Percentiles rank a stretch among this genome's conserved stretches.
phyloP scores from a whole-genome alignment of 352 stramenopile species.

The Detonula confervacea region DNA sequence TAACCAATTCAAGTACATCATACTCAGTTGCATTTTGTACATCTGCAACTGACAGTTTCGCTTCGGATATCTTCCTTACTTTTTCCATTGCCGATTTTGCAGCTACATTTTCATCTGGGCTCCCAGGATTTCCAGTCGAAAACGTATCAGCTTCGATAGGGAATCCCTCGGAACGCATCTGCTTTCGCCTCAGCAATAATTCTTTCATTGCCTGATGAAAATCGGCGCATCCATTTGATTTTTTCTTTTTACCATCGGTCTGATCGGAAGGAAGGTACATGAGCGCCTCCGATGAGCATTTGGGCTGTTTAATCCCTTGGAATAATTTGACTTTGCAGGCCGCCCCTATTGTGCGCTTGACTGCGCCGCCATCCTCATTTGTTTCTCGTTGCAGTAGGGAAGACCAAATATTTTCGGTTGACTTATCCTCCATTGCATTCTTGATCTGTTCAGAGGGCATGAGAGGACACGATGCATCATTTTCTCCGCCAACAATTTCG shows the following conservation, averaged over 20 bases:
- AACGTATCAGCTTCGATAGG: conserved; percentile 22
- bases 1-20: conserved; percentile 50
- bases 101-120: conserved; percentile 10
- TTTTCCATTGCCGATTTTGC: conserved; percentile 17
- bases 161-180: conserved; percentile 63
- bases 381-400: conserved; percentile 12
- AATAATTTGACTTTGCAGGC: conserved; percentile 73
- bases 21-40: too few species aligned
- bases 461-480: conserved; percentile 19
- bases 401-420: conserved; percentile 26
- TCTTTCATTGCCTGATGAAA: conserved; percentile 46
- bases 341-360: conserved; percentile 41
- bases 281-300: conserved; percentile 62
- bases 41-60: too few species aligned
- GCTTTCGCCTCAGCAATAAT: conserved; percentile 53
- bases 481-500: conserved; percentile 37
- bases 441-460: conserved; percentile 45
- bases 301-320: conserved; percentile 55
- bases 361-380: conserved; percentile 10
- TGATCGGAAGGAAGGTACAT: conserved; percentile 60
- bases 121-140: too few species aligned
- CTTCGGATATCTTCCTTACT: conserved; percentile 11
- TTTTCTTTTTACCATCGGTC: conserved; percentile 34
- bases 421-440: conserved; percentile 20
- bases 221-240: conserved; percentile 28